Base-by-base conservation (phyloP, 225 moss, liverwort and hornwort genomes). In the Pleurozium schreberi region DNA sequence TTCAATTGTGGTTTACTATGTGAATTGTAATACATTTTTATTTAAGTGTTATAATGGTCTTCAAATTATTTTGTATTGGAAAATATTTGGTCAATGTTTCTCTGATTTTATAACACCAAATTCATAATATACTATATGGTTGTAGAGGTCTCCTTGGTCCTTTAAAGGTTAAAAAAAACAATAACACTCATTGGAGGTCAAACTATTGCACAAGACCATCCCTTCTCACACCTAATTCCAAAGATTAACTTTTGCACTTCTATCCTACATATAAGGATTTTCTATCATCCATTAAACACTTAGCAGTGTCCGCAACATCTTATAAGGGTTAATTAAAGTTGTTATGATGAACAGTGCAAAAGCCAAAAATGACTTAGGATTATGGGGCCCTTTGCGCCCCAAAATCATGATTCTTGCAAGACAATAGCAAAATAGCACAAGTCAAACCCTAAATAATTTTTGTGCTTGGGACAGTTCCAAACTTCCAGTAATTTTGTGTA, bases 271-370 rank as follows among this genome's bases (percentile, higher is more conserved):
- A 16, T 2, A 71, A 15, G 0, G 9, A 71, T 15, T 26, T 0
- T 25, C 38, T 71, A 43, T 42, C 16, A 43, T 71, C 27, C 43
- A 43, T 43, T 0, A 0, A 1, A 42, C 26, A 42, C 26, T 42
- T 60, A 22, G n/a, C n/a, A n/a, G 17, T n/a, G 6, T 67, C 12
- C 9, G 0, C 6, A 1, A 4, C 4, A 0, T n/a, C 67, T 12
- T 12, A 38, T 12, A 22, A 67, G 4, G 12, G 10, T 20, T 67
- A 42, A 70, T 49, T 49, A 49, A 14, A 7, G 26, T 13, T 70
- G 40, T 70, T 14, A 14, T 8, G 26, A 42, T 13, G 26, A 70
- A 5, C 42, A 26, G 4, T 42, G 5, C 70, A 26, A 42, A 25
- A 42, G 42, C 14, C 4, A 26, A 70, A 0, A 26, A 70, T n/a